A percentile compares a stretch with the other conserved stretches of the same genome.
Conservation (phyloP, 2,329 filamentous ascomycete genomes). For the Colletotrichum sidae region DNA sequence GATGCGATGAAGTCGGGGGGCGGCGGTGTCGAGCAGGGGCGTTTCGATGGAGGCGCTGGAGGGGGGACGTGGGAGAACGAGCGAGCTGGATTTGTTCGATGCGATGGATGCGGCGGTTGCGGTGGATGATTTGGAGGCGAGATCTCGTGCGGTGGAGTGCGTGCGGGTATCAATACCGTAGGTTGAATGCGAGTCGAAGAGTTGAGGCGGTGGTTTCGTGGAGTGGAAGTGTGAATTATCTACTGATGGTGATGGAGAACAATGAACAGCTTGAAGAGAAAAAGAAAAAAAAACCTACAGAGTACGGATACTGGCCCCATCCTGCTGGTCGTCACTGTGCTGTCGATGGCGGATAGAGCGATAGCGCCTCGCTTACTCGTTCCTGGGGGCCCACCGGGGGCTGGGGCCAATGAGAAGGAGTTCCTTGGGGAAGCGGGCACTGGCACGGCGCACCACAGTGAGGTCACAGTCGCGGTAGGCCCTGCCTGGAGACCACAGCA, state of each 20-base stretch:
- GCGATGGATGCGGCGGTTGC: conserved; percentile 6
- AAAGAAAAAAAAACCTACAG: conserved; percentile 35
- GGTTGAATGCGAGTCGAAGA: conserved; percentile 14
- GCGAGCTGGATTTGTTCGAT: conserved; percentile 24
- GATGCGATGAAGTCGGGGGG: conserved; percentile 34
- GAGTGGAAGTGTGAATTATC: conserved; percentile 34
- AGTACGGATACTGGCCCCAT: conserved; percentile 34
- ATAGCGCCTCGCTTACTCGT: conserved; percentile 39
- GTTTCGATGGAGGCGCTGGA: conserved; percentile 15
- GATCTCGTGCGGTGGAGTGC: conserved; percentile 19
- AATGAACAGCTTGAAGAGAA: conserved; percentile 37
- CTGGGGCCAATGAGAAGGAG: conserved; percentile 1
- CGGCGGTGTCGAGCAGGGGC: conserved; percentile 33
- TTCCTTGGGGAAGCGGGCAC: conserved; percentile 5
- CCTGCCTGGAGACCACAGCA: conserved; percentile 17
- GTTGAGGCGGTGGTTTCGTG: conserved; percentile 28
- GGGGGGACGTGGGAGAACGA: conserved; percentile 21
- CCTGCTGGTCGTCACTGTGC: conserved; percentile 36
- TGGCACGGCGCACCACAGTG: conserved; percentile 36
- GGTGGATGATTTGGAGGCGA: conserved; percentile 11
- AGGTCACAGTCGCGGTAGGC: conserved; percentile 30
- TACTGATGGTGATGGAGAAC: conserved; percentile 37
- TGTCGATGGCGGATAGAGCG: conserved; percentile 38
- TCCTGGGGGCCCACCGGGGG: conserved; percentile 8
- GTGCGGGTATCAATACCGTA: conserved; percentile 29